Percentiles rank a stretch among this genome's conserved stretches.
Conservation (phyloP, 495 filamentous ascomycete genomes). For the Friedmanniomyces simplex region DNA sequence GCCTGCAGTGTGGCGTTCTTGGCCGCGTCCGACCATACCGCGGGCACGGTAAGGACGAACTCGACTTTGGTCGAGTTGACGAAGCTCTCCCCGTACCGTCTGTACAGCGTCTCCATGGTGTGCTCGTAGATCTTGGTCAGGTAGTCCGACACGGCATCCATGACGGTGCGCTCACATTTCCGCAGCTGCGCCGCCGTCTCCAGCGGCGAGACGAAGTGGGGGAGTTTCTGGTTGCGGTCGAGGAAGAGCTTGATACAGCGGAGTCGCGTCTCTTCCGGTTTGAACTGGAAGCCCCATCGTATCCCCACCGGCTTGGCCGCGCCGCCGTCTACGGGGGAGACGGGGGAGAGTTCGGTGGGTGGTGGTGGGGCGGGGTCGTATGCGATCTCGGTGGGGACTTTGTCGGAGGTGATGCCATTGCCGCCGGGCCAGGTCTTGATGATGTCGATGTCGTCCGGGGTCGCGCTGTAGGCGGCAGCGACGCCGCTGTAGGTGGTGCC, state of each 20-base stretch:
- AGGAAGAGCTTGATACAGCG: constrained; percentile 75
- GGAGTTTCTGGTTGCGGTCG: constrained; percentile 64
- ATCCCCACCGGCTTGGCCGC: constrained; percentile 30
- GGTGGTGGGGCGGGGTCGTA: constrained; percentile 26
- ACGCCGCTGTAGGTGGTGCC: constrained; percentile 45
- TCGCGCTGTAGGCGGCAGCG: constrained; percentile 63
- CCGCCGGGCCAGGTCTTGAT: constrained; percentile 75
- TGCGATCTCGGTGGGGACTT: constrained; percentile 36
- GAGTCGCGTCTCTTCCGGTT: constrained; percentile 59
- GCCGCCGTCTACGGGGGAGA: constrained; percentile 27
- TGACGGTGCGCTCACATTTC: constrained; percentile 38
- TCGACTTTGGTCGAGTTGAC: constrained; percentile 34
- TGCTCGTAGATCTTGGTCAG: constrained; percentile 53
- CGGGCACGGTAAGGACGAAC: constrained; percentile 57
- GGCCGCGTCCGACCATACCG: constrained; percentile 40
- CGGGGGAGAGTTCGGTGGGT: constrained; percentile 4
- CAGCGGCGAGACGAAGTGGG: constrained; percentile 63
- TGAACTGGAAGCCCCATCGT: constrained; percentile 71
- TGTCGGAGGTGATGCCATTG: constrained; percentile 42
- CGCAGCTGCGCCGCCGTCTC: constrained; percentile 65
- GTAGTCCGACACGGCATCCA: constrained; percentile 39
- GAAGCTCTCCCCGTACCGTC: constrained; percentile 38
- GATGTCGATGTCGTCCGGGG: constrained; percentile 67
- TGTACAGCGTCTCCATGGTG: constrained; percentile 60
- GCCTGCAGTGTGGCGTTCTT: constrained; percentile 37